Evolutionary conservation across 169 alveolate species (phyloP).

Genomic region (Condylostoma magnum): DNA sequence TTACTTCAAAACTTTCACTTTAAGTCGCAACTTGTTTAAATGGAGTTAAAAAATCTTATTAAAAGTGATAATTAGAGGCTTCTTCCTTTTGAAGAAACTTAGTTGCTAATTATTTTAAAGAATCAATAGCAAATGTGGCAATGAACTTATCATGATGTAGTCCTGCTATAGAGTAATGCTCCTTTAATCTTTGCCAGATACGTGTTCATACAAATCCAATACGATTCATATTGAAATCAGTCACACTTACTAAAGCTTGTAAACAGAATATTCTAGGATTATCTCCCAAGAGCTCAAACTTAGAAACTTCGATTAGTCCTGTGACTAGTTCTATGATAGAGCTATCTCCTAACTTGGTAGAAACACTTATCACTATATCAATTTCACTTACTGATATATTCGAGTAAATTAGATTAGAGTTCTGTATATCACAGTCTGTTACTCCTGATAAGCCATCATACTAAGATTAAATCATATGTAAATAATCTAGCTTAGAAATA

Average conservation of each 20-base stretch:
- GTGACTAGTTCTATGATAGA: slow-evolving; percentile 77
- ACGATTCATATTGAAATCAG: slow-evolving; percentile 85
- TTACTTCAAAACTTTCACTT: slow-evolving; percentile 26
- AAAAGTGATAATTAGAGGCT: slow-evolving; percentile 64
- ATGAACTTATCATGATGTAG: slow-evolving; percentile 51
- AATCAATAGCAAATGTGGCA: slow-evolving; percentile 80
- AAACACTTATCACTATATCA: slow-evolving; percentile 70
- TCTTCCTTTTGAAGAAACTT: slow-evolving; percentile 83
- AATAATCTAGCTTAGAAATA: slow-evolving; percentile 63
- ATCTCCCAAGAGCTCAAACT: slow-evolving; percentile 63
- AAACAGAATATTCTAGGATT: slow-evolving; percentile 80
- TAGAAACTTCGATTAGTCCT: slow-evolving; percentile 68
- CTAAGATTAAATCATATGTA: slow-evolving; percentile 52
- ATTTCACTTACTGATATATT: slow-evolving; percentile 54
- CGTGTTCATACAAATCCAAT: slow-evolving; percentile 76
- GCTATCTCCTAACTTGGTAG: slow-evolving; percentile 63
- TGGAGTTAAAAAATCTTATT: slow-evolving; percentile 83
- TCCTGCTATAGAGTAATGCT: slow-evolving; percentile 76
- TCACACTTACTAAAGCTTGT: slow-evolving; percentile 85
- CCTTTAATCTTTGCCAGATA: slow-evolving; percentile 80
- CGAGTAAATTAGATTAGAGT: slow-evolving; percentile 40
- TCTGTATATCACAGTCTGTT: slow-evolving; percentile 28
- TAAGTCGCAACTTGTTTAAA: slow-evolving; percentile 67
- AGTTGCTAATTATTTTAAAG: slow-evolving; percentile 80
- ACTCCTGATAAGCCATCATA: slow-evolving; percentile 16